These are phyloP conservation scores for Darksidea phi DNA, from an alignment of 495 filamentous ascomycete species.

Conservation along the genomic window DNA sequence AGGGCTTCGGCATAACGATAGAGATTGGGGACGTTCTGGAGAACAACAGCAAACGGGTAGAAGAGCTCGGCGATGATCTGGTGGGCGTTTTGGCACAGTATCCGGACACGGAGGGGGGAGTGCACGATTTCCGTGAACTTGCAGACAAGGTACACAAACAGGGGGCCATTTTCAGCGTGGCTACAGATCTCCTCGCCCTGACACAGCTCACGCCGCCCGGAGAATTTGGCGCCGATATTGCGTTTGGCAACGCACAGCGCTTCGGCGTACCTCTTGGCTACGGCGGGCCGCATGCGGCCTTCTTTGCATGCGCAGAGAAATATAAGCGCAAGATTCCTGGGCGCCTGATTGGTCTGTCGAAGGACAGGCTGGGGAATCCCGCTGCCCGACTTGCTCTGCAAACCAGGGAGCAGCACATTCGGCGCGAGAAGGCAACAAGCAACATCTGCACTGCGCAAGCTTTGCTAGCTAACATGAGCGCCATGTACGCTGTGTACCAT, in stretches of 20 bases:
- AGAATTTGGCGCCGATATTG: constrained; percentile 96
- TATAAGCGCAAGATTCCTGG: constrained; percentile 96
- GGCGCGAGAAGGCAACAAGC: constrained; percentile 96
- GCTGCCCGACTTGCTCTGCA: constrained; percentile 90
- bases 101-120: constrained; percentile 82
- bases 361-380: constrained; percentile 79
- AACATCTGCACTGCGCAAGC: constrained; percentile 99
- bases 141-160: constrained; percentile 75
- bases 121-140: constrained; percentile 71
- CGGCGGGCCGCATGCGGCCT: constrained; percentile 94
- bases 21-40: constrained; percentile 67
- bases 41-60: constrained; percentile 60
- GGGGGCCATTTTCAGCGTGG: constrained; percentile 81
- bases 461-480: constrained; percentile 92
- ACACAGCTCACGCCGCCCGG: constrained; percentile 88
- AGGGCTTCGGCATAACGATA: constrained; percentile 88
- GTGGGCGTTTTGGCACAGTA: constrained; percentile 94
- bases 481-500: constrained; percentile 97
- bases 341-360: constrained; percentile 87
- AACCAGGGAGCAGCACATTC: constrained; percentile 95
- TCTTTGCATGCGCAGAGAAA: constrained; percentile 91
- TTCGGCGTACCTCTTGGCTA: constrained; percentile 93
- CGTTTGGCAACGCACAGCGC: constrained; percentile 92
- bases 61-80: constrained; percentile 75
- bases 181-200: constrained; percentile 87